phyloP scores from a whole-genome alignment of 2,329 filamentous ascomycete species.

The Ceratocystis diversiconidia region DNA sequence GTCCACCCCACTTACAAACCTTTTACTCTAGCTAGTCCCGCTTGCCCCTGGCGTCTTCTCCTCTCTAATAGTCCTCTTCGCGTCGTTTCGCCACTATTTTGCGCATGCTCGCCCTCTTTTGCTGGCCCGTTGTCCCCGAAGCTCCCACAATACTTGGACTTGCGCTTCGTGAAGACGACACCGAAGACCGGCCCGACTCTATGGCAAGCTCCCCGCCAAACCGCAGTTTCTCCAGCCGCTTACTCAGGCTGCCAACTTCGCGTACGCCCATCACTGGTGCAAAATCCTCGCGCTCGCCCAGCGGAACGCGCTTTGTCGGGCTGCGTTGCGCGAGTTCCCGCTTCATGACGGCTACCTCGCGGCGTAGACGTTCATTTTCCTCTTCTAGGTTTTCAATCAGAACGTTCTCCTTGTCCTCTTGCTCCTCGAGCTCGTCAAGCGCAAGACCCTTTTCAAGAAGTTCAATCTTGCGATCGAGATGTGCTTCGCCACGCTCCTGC shows the following conservation, averaged over 20 bases:
- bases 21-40: not conserved
- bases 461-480: constrained; percentile 76
- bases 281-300: constrained; percentile 40
- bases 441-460: constrained; percentile 38
- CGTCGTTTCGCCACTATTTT: constrained; percentile 5
- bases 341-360: constrained; percentile 49
- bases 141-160: not conserved
- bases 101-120: constrained; percentile 9
- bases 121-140: not conserved
- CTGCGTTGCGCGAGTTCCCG: constrained; percentile 51
- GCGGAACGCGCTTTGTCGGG: constrained; percentile 44
- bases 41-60: not conserved
- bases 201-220: not conserved
- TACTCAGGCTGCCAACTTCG: constrained; percentile 11
- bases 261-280: constrained; percentile 11
- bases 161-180: not conserved
- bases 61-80: constrained; percentile 7
- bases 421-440: constrained; percentile 24
- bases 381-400: constrained; percentile 50
- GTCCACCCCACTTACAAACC: not conserved
- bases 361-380: constrained; percentile 56
- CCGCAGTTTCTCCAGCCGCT: constrained; percentile 12
- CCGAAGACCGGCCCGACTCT: not conserved
- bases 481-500: constrained; percentile 64
- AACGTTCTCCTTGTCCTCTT: constrained; percentile 43